Evolutionary conservation across 2,329 filamentous ascomycete species (phyloP), one percentile per base, ranked within the genome.

Genomic region (Hypoxylon sp.): DNA sequence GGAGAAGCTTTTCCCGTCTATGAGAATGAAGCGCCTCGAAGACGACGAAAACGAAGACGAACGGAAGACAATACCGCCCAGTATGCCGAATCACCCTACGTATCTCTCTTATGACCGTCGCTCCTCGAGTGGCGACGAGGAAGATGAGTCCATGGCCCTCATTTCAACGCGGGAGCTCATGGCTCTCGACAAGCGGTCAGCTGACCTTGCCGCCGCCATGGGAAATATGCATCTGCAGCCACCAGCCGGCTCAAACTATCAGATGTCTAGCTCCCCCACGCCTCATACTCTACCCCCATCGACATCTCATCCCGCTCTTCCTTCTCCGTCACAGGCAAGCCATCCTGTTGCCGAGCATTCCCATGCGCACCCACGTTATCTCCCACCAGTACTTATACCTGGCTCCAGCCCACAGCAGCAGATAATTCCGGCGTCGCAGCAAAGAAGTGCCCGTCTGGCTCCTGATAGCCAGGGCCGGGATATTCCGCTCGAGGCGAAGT

Each of bases 391-490:
- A 3, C 73, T 80, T 1, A 76, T 79, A 2, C 70, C 78, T 56
- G 76, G 75, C 4, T 73, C 69, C 43, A 81, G 77, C 58, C 77
- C 80, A 30, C 28, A 60, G 57, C 69, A 67, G 51, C 75, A 63
- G 46, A 59, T 57, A 17, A 64, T 59, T 10, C 69, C 50, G 17
- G 62, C 25, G 53, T 68, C 5, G 14, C 75, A 75, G 17, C 76
- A 75, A 51, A 76, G 75, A 2, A 74, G 71, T 58, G 74, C 78
- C 38, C 81, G 80, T 2, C 78, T 90, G 2, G 86, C 83, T 0
- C 88, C 89, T 0, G 89, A 90, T 70, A 81, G 83, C 21, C 82
- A 84, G 32, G 89, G 89, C 1, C 81, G 83, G 3, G 82, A 85
- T 11, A 90, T 91, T 1, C 83, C 84, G 0, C 73, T 83, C 1